phyloP scores from a whole-genome alignment of 371 early-diverging fungal species.

The Mortierella sp. region DNA sequence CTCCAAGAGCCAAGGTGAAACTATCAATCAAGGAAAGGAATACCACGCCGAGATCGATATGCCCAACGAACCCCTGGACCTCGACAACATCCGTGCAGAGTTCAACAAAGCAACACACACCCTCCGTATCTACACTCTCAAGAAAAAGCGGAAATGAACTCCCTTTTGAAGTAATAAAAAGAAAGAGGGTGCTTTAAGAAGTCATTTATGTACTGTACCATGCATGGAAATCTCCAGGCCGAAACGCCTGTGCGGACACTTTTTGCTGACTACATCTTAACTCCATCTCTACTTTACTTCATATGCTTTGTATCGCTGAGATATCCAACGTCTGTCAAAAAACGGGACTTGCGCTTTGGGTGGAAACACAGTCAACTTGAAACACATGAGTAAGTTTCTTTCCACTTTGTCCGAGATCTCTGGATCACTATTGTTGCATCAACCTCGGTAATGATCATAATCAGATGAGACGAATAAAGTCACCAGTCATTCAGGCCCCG shows the following conservation, averaged over 20 bases:
- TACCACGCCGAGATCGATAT: conserved; percentile 51
- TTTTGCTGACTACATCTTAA: too few species aligned
- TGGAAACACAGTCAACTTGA: too few species aligned
- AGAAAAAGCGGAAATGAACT: conserved; percentile 36
- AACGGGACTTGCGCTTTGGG: too few species aligned
- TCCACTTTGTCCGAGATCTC: not conserved
- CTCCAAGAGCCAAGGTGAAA: conserved; percentile 41
- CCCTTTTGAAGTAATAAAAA: not conserved
- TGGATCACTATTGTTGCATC: too few species aligned
- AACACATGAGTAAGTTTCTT: not conserved
- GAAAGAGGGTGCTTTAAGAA: not conserved
- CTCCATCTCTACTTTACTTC: too few species aligned
- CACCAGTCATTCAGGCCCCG: too few species aligned
- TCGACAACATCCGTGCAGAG: conserved; percentile 35
- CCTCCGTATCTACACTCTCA: conserved; percentile 34
- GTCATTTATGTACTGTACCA: not conserved
- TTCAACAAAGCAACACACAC: conserved; percentile 23
- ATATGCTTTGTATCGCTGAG: too few species aligned
- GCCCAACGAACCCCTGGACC: conserved; percentile 49
- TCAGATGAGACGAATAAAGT: too few species aligned
- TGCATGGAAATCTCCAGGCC: too few species aligned
- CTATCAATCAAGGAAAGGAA: conserved; percentile 38
- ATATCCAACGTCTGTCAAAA: too few species aligned
- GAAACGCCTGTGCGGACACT: too few species aligned
- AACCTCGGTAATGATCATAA: too few species aligned